Evolutionary conservation across 2,329 filamentous ascomycete species (phyloP), one percentile per base, ranked within the genome.

Genomic region (Pseudocercospora fuligena): DNA sequence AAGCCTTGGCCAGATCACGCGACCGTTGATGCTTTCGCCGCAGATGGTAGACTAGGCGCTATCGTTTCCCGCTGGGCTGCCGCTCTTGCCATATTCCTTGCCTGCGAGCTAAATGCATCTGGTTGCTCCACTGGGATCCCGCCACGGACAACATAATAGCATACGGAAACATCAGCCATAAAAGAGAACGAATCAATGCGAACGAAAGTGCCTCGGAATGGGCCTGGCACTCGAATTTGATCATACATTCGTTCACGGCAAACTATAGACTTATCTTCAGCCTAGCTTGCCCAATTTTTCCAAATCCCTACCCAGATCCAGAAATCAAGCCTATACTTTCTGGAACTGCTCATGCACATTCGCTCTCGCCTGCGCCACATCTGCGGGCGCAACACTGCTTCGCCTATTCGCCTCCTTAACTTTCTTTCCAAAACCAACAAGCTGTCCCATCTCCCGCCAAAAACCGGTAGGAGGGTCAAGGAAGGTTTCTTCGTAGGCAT

Each of bases 401-500:
- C 64, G 58, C 31, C 66, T 40, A 49, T 69, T 66, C 25, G 64
- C 60, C 1, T 59, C 61, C 43, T 66, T 58, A n/a, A 61, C 68
- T 54, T 67, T 68, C 36, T 66, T 51, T 40, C 61, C 68, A 14
- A 77, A 60, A 5, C 82, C 78, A 2, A 85, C 67, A 68, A 86
- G 62, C 51, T 81, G 80, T 16, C 74, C 70, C 70, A 87, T 80
- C 69, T 87, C 85, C 11, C 73, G 78, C 84, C 86, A 87, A 78
- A 88, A 87, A 3, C 83, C 81, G 16, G 82, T 74, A 0, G 85
- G 82, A 3, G 81, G 79, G 3, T 80, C 76, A 3, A 79, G 53
- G 69, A 89, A 84, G 19, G 79, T 80, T 8, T 78, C 80, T 74
- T 88, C 86, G 67, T 88, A 88, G 0, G 82, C 82, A 66, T 89